Evolutionary conservation across 345 rosid species (phyloP).

Genomic region (Corchorus olitorius): DNA sequence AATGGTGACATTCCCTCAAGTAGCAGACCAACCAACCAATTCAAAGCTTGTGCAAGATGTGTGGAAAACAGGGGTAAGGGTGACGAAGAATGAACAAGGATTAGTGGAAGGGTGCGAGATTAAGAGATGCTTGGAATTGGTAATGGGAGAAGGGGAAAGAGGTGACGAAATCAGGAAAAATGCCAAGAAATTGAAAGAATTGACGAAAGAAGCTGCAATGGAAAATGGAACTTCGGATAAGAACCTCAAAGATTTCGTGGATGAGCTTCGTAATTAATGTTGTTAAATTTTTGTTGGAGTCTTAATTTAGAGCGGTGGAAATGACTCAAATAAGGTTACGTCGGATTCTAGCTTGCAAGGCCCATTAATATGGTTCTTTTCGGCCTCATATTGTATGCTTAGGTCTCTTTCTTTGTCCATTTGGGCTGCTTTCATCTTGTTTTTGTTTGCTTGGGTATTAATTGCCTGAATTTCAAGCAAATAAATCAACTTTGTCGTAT

Average conservation of each 20-base stretch:
- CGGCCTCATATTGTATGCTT: too few relatives aligned
- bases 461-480: too few relatives aligned
- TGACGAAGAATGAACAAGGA: slow-evolving; percentile 40
- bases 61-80: slow-evolving; percentile 33
- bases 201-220: slow-evolving; percentile 41
- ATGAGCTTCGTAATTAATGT: neutral
- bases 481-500: too few relatives aligned
- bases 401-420: neutral
- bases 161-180: slow-evolving; percentile 44
- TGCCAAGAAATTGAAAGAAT: slow-evolving; percentile 51
- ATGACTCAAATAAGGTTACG: too few relatives aligned
- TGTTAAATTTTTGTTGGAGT: neutral
- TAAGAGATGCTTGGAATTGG: slow-evolving; percentile 54
- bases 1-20: slow-evolving; percentile 8
- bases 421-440: too few relatives aligned
- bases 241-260: neutral
- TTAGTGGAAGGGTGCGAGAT: slow-evolving; percentile 56
- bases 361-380: too few relatives aligned
- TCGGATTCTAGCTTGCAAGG: too few relatives aligned
- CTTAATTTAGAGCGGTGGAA: too few relatives aligned
- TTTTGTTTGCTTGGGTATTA: too few relatives aligned
- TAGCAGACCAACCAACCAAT: slow-evolving; percentile 34
- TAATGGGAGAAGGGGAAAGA: slow-evolving; percentile 38
- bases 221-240: slow-evolving; percentile 40
- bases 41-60: slow-evolving; percentile 55